Conservation (phyloP, 441 rosid genomes). For the Pelargonium fulgidum region DNA sequence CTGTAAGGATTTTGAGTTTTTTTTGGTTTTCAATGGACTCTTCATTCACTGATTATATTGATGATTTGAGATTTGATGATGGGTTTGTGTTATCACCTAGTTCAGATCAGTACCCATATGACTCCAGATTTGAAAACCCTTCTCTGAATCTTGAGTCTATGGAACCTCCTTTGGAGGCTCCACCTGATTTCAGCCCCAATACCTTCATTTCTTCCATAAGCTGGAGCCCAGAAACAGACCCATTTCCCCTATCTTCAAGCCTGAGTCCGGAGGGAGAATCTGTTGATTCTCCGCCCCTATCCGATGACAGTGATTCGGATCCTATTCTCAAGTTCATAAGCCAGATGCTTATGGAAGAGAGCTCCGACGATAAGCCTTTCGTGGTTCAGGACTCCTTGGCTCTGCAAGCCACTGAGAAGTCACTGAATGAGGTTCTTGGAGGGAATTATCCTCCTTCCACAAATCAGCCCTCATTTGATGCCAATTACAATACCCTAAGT, state of each 20-base stretch:
- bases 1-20: background rate
- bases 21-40: slow-evolving; percentile 28
- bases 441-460: slow-evolving; percentile 31
- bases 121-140: slow-evolving; percentile 24
- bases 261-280: slow-evolving; percentile 33
- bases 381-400: slow-evolving; percentile 45
- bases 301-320: slow-evolving; percentile 46
- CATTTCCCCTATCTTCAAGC: slow-evolving; percentile 20
- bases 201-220: slow-evolving; percentile 17
- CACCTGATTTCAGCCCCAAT: slow-evolving; percentile 24
- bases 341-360: slow-evolving; percentile 66
- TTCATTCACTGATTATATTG: slow-evolving; percentile 25
- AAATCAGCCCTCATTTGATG: slow-evolving; percentile 19
- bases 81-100: slow-evolving; percentile 14
- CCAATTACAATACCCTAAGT: slow-evolving; percentile 24
- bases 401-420: slow-evolving; percentile 60
- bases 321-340: slow-evolving; percentile 49
- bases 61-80: slow-evolving; percentile 27
- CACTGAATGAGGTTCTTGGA: slow-evolving; percentile 50
- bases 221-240: slow-evolving; percentile 19
- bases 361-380: slow-evolving; percentile 43
- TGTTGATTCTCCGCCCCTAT: slow-evolving; percentile 22
- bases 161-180: slow-evolving; percentile 24
- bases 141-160: slow-evolving; percentile 28
- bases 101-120: slow-evolving; percentile 23